Conservation (phyloP, 106 monocot species). For the Chionographis japonica region DNA sequence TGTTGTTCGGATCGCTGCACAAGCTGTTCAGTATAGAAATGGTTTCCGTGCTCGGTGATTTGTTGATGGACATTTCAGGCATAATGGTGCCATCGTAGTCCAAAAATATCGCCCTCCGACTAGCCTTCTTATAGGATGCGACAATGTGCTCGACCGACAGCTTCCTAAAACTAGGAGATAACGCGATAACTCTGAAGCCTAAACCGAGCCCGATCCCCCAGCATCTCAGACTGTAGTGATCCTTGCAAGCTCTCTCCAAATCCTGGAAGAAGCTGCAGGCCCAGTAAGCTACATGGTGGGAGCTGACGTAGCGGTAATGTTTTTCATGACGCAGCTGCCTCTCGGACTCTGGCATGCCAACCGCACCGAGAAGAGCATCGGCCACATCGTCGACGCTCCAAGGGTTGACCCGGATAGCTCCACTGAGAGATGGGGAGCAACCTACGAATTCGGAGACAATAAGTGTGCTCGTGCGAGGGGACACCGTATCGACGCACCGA, state of each 20-base stretch:
- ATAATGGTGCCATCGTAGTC: conserved; percentile 62
- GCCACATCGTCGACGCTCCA: conserved; percentile 55
- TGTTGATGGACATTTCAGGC: conserved; percentile 26
- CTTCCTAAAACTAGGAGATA: conserved; percentile 38
- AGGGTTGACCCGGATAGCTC: conserved; percentile 51
- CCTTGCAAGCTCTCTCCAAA: conserved; percentile 40
- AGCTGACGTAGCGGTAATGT: conserved; percentile 41
- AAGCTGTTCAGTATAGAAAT: conserved; percentile 38
- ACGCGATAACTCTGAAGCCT: conserved; percentile 30
- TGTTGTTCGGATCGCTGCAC: conserved; percentile 30
- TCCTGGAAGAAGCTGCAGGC: conserved; percentile 38
- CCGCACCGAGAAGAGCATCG: conserved; percentile 25
- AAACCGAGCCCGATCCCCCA: conserved; percentile 47
- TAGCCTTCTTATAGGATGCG: conserved; percentile 23
- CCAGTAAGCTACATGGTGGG: conserved; percentile 47
- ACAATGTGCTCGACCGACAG: conserved; percentile 31
- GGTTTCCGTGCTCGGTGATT: conserved; percentile 21
- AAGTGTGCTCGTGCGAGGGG: conserved; percentile 28
- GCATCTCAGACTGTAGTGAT: conserved; percentile 34
- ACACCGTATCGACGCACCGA: conserved; percentile 9
- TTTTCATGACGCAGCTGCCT: conserved; percentile 42
- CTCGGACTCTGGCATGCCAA: conserved; percentile 14
- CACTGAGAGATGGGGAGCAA: conserved; percentile 59
- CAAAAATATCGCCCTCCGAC: conserved; percentile 46
- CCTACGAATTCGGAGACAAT: conserved; percentile 66